These are phyloP conservation scores for Eimeria maxima DNA, from an alignment of 169 alveolate species.

Conservation along the genomic window DNA sequence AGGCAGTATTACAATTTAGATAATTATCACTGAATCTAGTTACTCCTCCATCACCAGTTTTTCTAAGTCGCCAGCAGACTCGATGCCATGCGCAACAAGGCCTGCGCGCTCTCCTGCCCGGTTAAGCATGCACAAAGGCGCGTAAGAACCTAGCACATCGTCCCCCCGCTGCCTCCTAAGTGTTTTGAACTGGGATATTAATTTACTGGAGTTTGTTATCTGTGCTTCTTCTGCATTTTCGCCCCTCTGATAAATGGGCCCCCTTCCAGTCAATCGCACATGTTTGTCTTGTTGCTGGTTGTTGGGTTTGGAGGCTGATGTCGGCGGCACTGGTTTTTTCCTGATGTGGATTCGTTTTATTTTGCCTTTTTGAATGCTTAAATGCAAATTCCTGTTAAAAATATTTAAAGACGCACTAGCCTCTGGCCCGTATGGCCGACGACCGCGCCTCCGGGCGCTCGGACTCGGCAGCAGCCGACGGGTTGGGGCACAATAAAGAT, in stretches of 20 bases:
- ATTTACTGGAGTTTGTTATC: neutral
- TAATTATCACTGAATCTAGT: neutral
- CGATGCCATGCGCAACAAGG: neutral
- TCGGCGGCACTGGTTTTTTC: neutral
- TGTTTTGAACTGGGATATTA: neutral
- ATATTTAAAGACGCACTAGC: neutral
- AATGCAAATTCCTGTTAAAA: neutral
- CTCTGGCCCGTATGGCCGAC: neutral
- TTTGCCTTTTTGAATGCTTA: neutral
- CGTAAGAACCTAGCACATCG: neutral
- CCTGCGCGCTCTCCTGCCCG: neutral
- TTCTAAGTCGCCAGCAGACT: neutral
- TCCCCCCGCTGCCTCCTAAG: neutral
- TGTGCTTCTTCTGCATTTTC: neutral
- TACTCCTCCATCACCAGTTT: neutral
- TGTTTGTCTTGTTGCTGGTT: neutral
- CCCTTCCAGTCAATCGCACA: neutral
- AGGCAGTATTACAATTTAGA: neutral
- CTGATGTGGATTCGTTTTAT: neutral
- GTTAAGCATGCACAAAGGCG: neutral
- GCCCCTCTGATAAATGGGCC: neutral
- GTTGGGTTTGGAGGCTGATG: constrained; percentile 1
- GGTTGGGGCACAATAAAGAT: neutral
- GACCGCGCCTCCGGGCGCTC: constrained; percentile 16
- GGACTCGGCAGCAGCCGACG: constrained; percentile 26